phyloP scores from a whole-genome alignment of 2,329 filamentous ascomycete genomes.

The Fusarium sp. region DNA sequence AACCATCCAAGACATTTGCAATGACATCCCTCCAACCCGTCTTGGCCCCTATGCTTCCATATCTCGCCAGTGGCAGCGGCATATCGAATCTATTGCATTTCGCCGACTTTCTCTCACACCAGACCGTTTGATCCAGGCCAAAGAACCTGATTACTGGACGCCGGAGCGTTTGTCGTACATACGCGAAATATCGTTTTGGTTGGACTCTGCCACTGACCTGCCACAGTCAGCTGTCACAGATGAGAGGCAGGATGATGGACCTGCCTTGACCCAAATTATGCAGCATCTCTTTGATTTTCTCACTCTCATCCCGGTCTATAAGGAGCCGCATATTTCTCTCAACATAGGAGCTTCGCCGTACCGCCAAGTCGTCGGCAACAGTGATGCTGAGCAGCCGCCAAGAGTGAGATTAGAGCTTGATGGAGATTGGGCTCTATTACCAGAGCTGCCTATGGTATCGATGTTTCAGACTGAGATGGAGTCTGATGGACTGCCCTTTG shows the following conservation, averaged over 20 bases:
- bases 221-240: background rate
- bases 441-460: background rate
- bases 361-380: too few relatives aligned
- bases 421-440: background rate
- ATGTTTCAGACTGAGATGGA: background rate
- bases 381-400: background rate
- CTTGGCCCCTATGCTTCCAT: background rate
- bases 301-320: background rate
- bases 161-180: background rate
- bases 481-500: background rate
- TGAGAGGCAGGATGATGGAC: background rate
- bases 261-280: background rate
- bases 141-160: background rate
- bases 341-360: too few relatives aligned
- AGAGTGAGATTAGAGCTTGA: background rate
- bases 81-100: background rate
- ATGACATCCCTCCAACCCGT: too few relatives aligned
- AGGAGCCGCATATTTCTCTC: background rate
- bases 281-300: background rate
- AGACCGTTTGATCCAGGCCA: background rate
- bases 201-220: background rate
- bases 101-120: background rate
- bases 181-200: background rate
- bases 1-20: too few relatives aligned
- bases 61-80: background rate